Evolutionary conservation across 768 basidiomycete species (phyloP), one percentile per base, ranked within the genome.

Genomic region (Trametes punicea): DNA sequence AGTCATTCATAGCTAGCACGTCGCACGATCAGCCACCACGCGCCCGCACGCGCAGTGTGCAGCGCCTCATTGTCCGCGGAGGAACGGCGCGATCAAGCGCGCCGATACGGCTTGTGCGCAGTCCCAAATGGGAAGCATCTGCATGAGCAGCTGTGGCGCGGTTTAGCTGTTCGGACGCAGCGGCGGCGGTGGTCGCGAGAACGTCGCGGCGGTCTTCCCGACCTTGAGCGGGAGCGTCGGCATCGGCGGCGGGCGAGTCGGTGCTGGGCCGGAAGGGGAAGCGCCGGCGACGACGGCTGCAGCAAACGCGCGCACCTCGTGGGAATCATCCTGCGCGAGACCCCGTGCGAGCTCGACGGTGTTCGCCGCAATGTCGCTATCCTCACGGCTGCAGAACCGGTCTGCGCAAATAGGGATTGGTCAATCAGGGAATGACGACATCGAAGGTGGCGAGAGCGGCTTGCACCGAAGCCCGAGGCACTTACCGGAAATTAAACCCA

Each of bases 281-380:
- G 51, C 46, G 46, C 46, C 46, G 55, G 40, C 41, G 34, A 51
- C 33, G 36, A 64, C 34, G 71, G 75, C 52, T 9, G 39, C 13
- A 21, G 84, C 75, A 62, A 82, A 89, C 40, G 84, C 77, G 62
- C 74, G 78, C 53, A 88, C 87, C 65, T 86, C 84, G 59, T 74
- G 72, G 46, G 84, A 85, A 39, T 66, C 56, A 67, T 90, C 87
- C 51, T 72, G 73, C 36, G 77, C 77, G 38, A 89, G 74, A 42
- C 70, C 74, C 21, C 71, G 68, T 40, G 77, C 71, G 38, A 86
- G 67, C 46, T 39, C 38, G 33, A 47, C 50, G 39, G 62, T 27
- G n/a, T 46, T 44, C 38, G 40, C 40, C 51, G 53, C 57, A 30
- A 57, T 48, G 13, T 40, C 44, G n/a, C 46, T 44, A 13, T 60